phyloP scores from a whole-genome alignment of 805 yeast genomes.

The Starmerella davenportii region DNA sequence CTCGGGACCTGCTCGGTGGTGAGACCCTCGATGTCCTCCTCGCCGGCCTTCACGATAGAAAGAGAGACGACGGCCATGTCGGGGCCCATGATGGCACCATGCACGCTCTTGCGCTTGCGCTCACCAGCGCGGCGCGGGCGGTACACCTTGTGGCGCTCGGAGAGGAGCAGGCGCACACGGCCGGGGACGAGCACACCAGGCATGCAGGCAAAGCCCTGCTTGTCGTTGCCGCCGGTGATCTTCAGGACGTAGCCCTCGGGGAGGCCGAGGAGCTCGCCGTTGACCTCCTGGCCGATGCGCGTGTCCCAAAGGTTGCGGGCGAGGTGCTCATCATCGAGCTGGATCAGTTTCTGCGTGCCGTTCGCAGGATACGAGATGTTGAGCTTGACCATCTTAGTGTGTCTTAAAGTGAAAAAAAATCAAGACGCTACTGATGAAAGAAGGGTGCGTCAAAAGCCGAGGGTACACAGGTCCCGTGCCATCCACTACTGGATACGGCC shows the following conservation, averaged over 20 bases:
- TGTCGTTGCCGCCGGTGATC: conserved; percentile 99
- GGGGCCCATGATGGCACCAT: conserved; percentile 97
- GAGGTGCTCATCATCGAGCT: conserved; percentile 98
- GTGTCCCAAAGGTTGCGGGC: conserved; percentile 96
- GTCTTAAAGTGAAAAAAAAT: too few species aligned
- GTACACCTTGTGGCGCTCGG: conserved; percentile 95
- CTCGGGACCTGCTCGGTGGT: conserved; percentile 90
- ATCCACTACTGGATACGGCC: too few species aligned
- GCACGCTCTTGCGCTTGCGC: conserved; percentile 99
- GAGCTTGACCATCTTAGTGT: conserved; percentile 54
- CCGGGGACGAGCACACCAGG: conserved; percentile 99
- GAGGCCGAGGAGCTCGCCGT: conserved; percentile 94
- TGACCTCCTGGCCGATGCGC: conserved; percentile 99
- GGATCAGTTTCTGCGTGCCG: conserved; percentile 98
- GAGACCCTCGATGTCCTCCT: conserved; percentile 83
- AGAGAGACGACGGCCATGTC: conserved; percentile 93
- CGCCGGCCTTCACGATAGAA: conserved; percentile 94
- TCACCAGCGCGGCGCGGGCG: conserved; percentile 99
- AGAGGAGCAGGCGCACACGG: conserved; percentile 90
- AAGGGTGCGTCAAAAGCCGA: too few species aligned
- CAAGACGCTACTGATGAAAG: too few species aligned
- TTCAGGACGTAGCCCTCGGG: conserved; percentile 98
- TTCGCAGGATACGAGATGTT: conserved; percentile 99
- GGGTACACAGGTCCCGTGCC: too few species aligned
- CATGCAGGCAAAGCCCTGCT: conserved; percentile 99